Evolutionary conservation across 176 grass and related monocot species (phyloP), one percentile per base, ranked within the genome.

Genomic region (Lolium multiflorum): DNA sequence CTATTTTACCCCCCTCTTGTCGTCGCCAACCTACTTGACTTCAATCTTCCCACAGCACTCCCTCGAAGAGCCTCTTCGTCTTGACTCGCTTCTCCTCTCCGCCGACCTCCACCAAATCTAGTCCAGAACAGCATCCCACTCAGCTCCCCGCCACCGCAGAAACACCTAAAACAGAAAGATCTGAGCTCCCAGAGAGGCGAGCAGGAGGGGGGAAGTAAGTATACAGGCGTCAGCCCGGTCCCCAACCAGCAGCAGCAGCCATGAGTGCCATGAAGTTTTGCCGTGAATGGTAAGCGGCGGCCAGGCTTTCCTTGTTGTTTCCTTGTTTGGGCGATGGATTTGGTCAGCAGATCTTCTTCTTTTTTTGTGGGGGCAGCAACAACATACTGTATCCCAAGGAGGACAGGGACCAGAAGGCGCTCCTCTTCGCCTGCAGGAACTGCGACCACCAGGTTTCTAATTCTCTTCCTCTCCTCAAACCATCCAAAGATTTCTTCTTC

Each of bases 211-310:
- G 35, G 63, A 13, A n/a, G n/a, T n/a, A 66, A 51, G 47, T 1
- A 26, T 22, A 28, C 72, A 31, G 72, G 72, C 46, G 3, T 50
- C 43, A 24, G 26, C 48, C 8, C 35, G 5, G 15, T 59, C 31
- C 12, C 50, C 28, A 44, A 35, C 21, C 54, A 78, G 35, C 11
- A 86, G 75, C 5, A 87, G 57, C 87, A 89, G 71, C 87, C 84
- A 94, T 94, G 89, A 94, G 92, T 82, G 86, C 92, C 87, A 94
- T 94, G 92, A 94, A 94, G 50, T 94, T 94, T 89, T 94, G 92
- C 87, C 83, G 92, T 44, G 89, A 94, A 85, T 89, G 92, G 92
- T 87, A 89, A 87, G 92, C 46, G 56, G n/a, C 35, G 44, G 56
- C 5, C 38, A 37, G 4, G 16, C 54, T 44, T 62, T 8, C 12